Base-by-base conservation (phyloP, 176 grass and related monocot species). In the Pharus latifolius region DNA sequence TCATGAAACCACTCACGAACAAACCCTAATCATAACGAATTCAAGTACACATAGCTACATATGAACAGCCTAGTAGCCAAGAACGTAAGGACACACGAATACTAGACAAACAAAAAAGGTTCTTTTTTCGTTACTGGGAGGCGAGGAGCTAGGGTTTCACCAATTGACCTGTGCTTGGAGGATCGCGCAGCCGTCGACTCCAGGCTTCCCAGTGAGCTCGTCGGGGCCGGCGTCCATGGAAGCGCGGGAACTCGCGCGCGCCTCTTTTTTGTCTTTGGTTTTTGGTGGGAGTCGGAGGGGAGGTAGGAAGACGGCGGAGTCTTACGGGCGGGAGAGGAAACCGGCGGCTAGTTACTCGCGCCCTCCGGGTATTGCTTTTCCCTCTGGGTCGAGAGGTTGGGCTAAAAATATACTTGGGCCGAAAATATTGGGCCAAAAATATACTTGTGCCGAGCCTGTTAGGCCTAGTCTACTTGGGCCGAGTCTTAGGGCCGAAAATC, bases 281-380 rank as follows among this genome's bases (percentile, higher is more conserved):
- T 20, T 3, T 52, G 63, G 16, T 30, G 46, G 65, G 18, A 60
- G 70, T 59, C 54, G 70, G 1, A 38, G 6, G 23, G 20, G 11
- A 16, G 29, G 41, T 11, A 28, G 40, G 69, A 81, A 74, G 61
- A 26, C 51, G 78, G 70, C 70, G 51, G 79, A 40, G 60, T 57
- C 17, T 81, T 23, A 38, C 11, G 2, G 11, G 69, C 49, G 63
- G 25, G 26, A 10, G 44, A 43, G 49, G 60, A 61, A 79, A 5
- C 32, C 55, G 32, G 76, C 65, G 42, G 7, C 65, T 2, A 17
- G 17, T 65, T 56, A 28, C 48, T 46, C 49, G 12, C 7, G 16
- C 23, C 38, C 38, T 37, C 57, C 57, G 26, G 37, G 23, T 38
- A 38, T 16, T 11, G 62, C 7, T 4, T 13, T 33, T 35, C 56